Base-by-base conservation (phyloP, 2,329 filamentous ascomycete species). In the Nemania diffusa region DNA sequence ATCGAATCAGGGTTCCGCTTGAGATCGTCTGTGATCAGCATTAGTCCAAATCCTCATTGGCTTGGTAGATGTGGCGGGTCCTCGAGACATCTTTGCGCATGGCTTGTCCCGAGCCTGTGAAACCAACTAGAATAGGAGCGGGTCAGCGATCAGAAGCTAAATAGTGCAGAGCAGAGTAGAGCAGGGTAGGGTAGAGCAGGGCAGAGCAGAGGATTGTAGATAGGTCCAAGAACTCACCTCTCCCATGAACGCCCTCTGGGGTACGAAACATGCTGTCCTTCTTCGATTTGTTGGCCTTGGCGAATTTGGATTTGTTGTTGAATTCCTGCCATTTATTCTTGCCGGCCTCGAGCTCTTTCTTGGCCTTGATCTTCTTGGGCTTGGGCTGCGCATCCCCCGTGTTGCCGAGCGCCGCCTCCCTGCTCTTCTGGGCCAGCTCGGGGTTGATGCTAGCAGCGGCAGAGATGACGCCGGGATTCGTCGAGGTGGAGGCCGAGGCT, bases 211-310 rank as follows among this genome's bases (percentile, higher is more conserved):
- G 15, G 3, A 40, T 40, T 7, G 60, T 17, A 24, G 5, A 50
- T 40, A 5, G 56, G 22, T 8, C 5, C 3, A 53, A 11, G 32
- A 37, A 71, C 86, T 73, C 82, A 97, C 94, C 94, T 91, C 94
- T 88, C 65, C 92, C 94, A 75, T 93, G 88, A 26, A 96, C 87
- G 68, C 93, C 91, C 34, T 97, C 94, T 0, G 94, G 93, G 2
- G 94, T 97, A 53, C 94, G 90, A 79, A 97, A 97, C 94, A 97
- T 97, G 84, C 93, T 97, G 56, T 97, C 93, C 81, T 97, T 97
- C 83, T 95, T 95, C 26, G 79, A 79, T 61, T 81, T 81, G 48
- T 82, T 81, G 4, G 81, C 72, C 78, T 91, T 91, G 71, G 84
- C 88, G 71, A 88, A 83, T 77, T 93, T 94, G 53, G 85, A 87